phyloP scores from a whole-genome alignment of 1,139 yeast species.

The Sugiyamaella pinicola region DNA sequence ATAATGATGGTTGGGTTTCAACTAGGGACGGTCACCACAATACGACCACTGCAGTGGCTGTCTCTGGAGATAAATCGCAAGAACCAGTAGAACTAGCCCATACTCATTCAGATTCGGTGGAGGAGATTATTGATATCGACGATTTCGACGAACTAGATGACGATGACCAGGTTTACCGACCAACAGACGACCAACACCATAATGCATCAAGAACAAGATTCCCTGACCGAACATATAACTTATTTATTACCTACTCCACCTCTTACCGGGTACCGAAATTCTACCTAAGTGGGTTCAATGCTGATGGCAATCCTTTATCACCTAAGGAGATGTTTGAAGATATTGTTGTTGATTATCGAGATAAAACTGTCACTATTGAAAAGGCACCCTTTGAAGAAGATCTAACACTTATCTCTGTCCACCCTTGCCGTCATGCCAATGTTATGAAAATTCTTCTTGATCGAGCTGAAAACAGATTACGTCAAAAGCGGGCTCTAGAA shows the following conservation, averaged over 20 bases:
- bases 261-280: conserved; percentile 95
- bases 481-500: conserved; percentile 44
- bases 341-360: conserved; percentile 85
- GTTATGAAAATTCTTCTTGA: conserved; percentile 90
- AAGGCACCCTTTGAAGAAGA: conserved; percentile 80
- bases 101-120: conserved; percentile 10
- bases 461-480: conserved; percentile 51
- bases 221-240: conserved; percentile 72
- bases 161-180: conserved; percentile 30
- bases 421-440: conserved; percentile 93
- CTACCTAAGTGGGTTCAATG: conserved; percentile 84
- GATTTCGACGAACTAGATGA: conserved; percentile 38
- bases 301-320: conserved; percentile 79
- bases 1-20: conserved; percentile 63
- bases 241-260: conserved; percentile 89
- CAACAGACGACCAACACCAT: conserved; percentile 2
- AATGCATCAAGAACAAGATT: conserved; percentile 33
- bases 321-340: conserved; percentile 96
- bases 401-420: conserved; percentile 86
- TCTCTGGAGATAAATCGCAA: too few species aligned
- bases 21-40: conserved; percentile 36
- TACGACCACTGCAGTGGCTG: too few species aligned
- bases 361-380: conserved; percentile 96
- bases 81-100: background rate
- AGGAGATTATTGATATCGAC: conserved; percentile 40